These are phyloP conservation scores for Rhizopogon salebrosus DNA, from an alignment of 768 basidiomycete genomes.

Conservation along the genomic window DNA sequence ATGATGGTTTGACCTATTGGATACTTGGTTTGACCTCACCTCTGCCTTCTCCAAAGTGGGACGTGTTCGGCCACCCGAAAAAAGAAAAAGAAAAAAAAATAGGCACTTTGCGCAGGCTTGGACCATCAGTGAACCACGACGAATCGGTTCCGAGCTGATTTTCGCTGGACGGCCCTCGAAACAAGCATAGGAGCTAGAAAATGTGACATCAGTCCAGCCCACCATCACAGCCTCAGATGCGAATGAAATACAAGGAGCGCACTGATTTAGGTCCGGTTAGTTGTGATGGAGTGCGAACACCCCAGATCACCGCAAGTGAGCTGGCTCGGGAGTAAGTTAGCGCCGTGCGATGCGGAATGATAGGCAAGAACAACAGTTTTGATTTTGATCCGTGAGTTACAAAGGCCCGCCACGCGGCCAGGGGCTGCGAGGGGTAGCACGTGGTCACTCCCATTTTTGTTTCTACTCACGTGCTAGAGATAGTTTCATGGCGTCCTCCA, in stretches of 20 bases:
- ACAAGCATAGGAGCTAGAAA: not conserved
- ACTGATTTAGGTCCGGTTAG: not conserved
- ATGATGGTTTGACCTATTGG: not conserved
- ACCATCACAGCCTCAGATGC: not conserved
- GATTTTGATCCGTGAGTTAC: no score
- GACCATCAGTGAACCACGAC: not conserved
- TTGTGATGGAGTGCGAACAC: no score
- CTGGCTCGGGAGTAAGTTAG: no score
- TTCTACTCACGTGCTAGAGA: constrained; percentile 1
- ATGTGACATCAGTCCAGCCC: not conserved
- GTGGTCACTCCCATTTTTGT: not conserved
- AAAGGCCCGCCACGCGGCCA: no score
- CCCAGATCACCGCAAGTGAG: not conserved
- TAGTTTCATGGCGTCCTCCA: constrained; percentile 20
- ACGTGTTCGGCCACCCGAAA: no score
- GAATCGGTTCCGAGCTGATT: not conserved
- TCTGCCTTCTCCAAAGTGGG: not conserved
- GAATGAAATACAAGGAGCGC: not conserved
- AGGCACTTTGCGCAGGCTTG: no score
- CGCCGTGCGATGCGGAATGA: no score
- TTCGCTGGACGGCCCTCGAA: not conserved
- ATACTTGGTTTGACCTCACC: not conserved
- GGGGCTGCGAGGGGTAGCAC: not conserved
- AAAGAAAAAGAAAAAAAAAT: no score
- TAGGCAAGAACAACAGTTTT: no score